Evolutionary conservation across 495 filamentous ascomycete genomes (phyloP), one percentile per base, ranked within the genome.

Genomic region (Talaromyces proteolyticus): DNA sequence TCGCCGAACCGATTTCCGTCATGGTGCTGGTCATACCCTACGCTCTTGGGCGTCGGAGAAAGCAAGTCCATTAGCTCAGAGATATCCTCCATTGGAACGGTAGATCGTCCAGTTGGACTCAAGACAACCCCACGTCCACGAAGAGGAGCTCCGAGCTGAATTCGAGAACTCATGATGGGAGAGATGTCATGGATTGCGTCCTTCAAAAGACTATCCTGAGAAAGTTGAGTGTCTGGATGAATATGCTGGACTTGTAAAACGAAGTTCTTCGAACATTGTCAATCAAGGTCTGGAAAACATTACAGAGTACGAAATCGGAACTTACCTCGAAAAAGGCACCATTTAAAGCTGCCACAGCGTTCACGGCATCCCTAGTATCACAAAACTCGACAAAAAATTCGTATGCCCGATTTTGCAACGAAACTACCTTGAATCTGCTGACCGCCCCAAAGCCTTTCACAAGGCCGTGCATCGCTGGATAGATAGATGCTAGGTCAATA

Each of bases 371-470:
- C 24, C 57, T 60, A 26, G 60, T 63, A 41, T 86, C 78, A 42
- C 65, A 76, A 58, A 76, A 88, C 53, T 88, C 85, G 7, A 62
- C 51, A 51, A 64, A 65, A 53, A 64, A 73, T 12, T 66, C 53
- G 17, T 56, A 49, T 22, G 61, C 51, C 22, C 61, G 60, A 10
- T 70, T 63, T 11, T 61, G 53, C 29, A 42, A 58, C 22, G 55
- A 52, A 23, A 67, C 57, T 5, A 58, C 52, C 48, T 75, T 68
- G 45, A 79, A 77, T 1, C 77, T 73, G 53, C 64, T 66, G 19
- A 88, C 58, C 42, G 75, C 69, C 3, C 82, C 82, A 52, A 82
- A 74, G 1, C 64, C 64, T 44, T 67, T 66, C 16, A 82, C 62
- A 26, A 81, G 60, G 8, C 62, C 63, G 39, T 74, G 70, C 2